Base-by-base conservation (phyloP, 2,329 filamentous ascomycete species). In the Aspergillus phoenicis region DNA sequence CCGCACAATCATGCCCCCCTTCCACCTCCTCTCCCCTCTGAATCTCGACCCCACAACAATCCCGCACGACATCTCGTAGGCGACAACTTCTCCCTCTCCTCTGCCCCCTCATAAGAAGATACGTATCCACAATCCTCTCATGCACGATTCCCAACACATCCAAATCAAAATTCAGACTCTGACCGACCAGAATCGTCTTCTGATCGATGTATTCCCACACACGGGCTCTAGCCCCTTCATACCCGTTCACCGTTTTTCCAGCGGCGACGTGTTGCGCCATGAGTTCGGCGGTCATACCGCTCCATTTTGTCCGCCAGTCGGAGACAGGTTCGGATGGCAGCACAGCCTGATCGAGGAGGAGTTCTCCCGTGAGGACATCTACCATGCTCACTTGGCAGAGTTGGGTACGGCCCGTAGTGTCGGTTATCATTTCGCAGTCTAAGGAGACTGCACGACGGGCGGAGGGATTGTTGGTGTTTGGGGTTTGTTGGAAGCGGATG, bases 1-100 rank as follows among this genome's bases (percentile, higher is more conserved):
- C 57, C 4, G 36, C 8, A 28, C 57, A 59, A 5, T 53, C 36
- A 47, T 59, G 57, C 1, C 57, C 57, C 10, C 13, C 11, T 13
- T 36, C 7, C 8, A 22, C 0, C 15, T 22, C 20, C 3, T 24
- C 43, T 2, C 48, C 56, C 1, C 7, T 33, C 57, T 59, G 57
- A 8, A 59, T 53, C 17, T 47, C 20, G 5, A 48, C 43, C 10
- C 43, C 43, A 24, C 43, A 26, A 26, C 39, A 48, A 7, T 48
- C 43, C 22, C 24, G 11, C 2, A 48, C 43, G 2, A 48, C 3
- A 13, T 15, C 13, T 13, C 24, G 22, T 4, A 48, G 6, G 10
- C 22, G 22, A 13, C 13, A 15, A 8, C 43, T 48, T 10, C 20
- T 15, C 17, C 43, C 43, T 13, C 43, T 5, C 20, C 43, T 26